phyloP scores from a whole-genome alignment of 2,329 filamentous ascomycete genomes.

The Calonectria pseudoturangicola region DNA sequence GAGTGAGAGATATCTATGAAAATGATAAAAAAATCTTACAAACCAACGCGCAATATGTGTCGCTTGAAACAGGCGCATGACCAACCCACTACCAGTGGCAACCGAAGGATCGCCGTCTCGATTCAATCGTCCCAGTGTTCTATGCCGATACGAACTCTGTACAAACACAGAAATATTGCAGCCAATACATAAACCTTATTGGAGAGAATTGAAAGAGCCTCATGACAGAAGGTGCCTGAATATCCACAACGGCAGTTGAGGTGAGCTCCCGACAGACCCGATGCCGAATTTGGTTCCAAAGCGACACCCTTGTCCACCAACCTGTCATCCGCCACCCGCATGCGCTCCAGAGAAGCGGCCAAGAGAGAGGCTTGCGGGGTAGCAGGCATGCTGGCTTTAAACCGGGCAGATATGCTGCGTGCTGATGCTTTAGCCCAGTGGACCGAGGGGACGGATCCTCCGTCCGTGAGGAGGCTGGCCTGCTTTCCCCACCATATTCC shows the following conservation, averaged over 20 bases:
- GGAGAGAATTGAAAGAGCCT: background rate
- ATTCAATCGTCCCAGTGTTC: too few species aligned
- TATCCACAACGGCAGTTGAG: background rate
- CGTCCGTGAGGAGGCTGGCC: background rate
- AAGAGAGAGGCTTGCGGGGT: slow-evolving; percentile 14
- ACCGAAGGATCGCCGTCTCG: too few species aligned
- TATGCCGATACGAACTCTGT: background rate
- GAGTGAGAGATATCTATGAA: background rate
- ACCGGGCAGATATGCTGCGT: background rate
- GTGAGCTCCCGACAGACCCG: background rate
- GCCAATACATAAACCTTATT: background rate
- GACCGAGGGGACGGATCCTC: background rate
- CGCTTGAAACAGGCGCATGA: too few species aligned
- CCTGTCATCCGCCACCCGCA: background rate
- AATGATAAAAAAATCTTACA: background rate
- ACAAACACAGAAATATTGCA: background rate
- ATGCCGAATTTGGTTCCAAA: slow-evolving; percentile 1
- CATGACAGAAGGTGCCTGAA: background rate
- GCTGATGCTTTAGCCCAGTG: slow-evolving; percentile 6
- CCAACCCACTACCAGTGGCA: too few species aligned
- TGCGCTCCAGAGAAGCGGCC: background rate
- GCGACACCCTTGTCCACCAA: background rate
- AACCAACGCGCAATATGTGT: too few species aligned
- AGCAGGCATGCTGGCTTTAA: background rate
- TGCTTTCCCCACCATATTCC: slow-evolving; percentile 12